Evolutionary conservation across 2,329 filamentous ascomycete genomes (phyloP).

Genomic region (Colletotrichum eremochloae): DNA sequence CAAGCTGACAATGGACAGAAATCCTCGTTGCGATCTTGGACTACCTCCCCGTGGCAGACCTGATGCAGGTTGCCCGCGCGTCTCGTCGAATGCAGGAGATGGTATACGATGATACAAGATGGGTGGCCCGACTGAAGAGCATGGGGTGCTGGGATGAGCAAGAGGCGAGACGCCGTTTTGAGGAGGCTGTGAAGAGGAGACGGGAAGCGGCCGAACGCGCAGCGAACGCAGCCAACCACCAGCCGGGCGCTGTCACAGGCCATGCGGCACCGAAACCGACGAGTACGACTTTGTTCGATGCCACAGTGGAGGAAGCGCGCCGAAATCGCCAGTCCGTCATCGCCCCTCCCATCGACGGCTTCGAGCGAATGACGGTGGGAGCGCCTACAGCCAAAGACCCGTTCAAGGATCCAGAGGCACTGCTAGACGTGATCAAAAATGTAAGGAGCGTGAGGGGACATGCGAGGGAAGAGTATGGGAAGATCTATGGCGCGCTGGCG

Average conservation of each 20-base stretch:
- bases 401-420: slow-evolving; percentile 70
- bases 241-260: slow-evolving; percentile 42
- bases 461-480: slow-evolving; percentile 91
- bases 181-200: slow-evolving; percentile 74
- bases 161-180: slow-evolving; percentile 85
- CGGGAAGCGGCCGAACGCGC: slow-evolving; percentile 65
- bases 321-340: slow-evolving; percentile 56
- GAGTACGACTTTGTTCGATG: slow-evolving; percentile 80
- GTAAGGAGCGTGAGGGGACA: slow-evolving; percentile 85
- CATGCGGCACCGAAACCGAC: slow-evolving; percentile 46
- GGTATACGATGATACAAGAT: slow-evolving; percentile 98
- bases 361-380: slow-evolving; percentile 79
- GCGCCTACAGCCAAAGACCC: slow-evolving; percentile 58
- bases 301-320: slow-evolving; percentile 74
- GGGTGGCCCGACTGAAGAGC: slow-evolving; percentile 86
- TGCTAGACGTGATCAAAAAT: slow-evolving; percentile 77
- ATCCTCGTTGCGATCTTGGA: slow-evolving; percentile 90
- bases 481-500: slow-evolving; percentile 87
- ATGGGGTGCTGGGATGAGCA: slow-evolving; percentile 95
- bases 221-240: slow-evolving; percentile 45
- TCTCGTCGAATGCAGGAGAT: slow-evolving; percentile 94
- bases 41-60: slow-evolving; percentile 86
- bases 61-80: slow-evolving; percentile 86
- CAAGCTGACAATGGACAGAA: slow-evolving; percentile 64
- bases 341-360: slow-evolving; percentile 70